Percentiles rank a stretch among this genome's conserved stretches.
Conservation (phyloP, 2,329 filamentous ascomycete species). For the Nothophoma quercina region DNA sequence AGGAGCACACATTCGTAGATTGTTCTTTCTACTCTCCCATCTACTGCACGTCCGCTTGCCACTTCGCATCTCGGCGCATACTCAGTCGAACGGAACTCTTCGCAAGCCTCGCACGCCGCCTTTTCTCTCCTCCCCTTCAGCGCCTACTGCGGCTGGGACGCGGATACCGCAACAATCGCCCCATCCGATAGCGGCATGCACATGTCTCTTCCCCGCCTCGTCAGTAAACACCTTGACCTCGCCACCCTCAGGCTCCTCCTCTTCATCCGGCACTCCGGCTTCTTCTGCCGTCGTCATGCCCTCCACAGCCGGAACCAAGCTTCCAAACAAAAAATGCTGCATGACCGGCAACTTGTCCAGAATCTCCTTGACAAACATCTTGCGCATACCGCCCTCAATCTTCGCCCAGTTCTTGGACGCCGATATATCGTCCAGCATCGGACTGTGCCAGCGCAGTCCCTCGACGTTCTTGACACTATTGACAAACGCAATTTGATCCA, state of each 20-base stretch:
- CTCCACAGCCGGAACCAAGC: constrained; percentile 77
- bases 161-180: constrained; percentile 98
- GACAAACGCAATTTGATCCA: constrained; percentile 92
- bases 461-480: constrained; percentile 97
- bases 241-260: constrained; percentile 52
- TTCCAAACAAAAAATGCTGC: constrained; percentile 97
- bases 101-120: constrained; percentile 67
- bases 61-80: no score
- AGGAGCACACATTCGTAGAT: not conserved
- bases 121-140: constrained; percentile 88
- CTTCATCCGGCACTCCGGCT: constrained; percentile 58
- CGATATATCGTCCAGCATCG: constrained; percentile 98
- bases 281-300: constrained; percentile 76
- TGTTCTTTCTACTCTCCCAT: not conserved
- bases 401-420: constrained; percentile 89
- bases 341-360: constrained; percentile 93
- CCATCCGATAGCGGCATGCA: constrained; percentile 75
- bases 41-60: not conserved
- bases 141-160: constrained; percentile 91
- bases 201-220: constrained; percentile 71
- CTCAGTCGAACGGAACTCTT: constrained; percentile 81
- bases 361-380: constrained; percentile 96
- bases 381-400: constrained; percentile 92
- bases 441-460: constrained; percentile 92
- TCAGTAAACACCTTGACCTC: constrained; percentile 67